Evolutionary conservation across 1,139 yeast genomes (phyloP).

Genomic region (Lodderomyces theae): DNA sequence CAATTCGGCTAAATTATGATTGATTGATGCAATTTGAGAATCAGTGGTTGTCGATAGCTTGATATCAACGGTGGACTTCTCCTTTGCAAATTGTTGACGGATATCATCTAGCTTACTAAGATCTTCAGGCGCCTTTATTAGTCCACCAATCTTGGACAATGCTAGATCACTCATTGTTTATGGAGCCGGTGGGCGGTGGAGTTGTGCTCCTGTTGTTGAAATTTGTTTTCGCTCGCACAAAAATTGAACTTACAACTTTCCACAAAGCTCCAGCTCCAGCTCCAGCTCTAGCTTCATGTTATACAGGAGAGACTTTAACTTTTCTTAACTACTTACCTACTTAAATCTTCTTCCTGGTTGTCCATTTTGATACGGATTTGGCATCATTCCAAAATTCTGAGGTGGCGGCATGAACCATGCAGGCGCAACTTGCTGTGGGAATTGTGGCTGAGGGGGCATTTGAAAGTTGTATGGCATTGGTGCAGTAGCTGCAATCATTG

Average conservation of each 20-base stretch:
- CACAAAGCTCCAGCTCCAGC: no score
- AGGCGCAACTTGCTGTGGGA: constrained; percentile 23
- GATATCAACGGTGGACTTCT: constrained; percentile 69
- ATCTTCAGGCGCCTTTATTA: constrained; percentile 54
- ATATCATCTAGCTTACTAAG: constrained; percentile 53
- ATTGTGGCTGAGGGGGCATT: constrained; percentile 26
- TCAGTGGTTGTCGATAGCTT: constrained; percentile 66
- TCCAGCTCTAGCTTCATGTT: no score
- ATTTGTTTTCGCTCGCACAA: background rate
- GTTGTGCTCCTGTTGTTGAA: background rate
- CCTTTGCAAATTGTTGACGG: constrained; percentile 61
- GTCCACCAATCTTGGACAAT: constrained; percentile 41
- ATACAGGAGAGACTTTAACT: no score
- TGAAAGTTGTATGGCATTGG: constrained; percentile 20
- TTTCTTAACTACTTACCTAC: no score
- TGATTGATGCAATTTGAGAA: constrained; percentile 54
- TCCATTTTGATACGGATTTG: constrained; percentile 9
- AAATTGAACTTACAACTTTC: no score
- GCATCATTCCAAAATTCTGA: constrained; percentile 13
- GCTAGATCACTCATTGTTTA: constrained; percentile 50
- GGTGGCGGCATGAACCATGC: constrained; percentile 39
- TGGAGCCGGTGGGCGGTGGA: background rate
- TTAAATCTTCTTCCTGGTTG: constrained; percentile 6
- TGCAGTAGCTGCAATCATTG: constrained; percentile 25
- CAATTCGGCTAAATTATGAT: constrained; percentile 37